These are phyloP conservation scores for Entomortierella lignicola DNA, from an alignment of 192 early-diverging fungal species.

Conservation along the genomic window DNA sequence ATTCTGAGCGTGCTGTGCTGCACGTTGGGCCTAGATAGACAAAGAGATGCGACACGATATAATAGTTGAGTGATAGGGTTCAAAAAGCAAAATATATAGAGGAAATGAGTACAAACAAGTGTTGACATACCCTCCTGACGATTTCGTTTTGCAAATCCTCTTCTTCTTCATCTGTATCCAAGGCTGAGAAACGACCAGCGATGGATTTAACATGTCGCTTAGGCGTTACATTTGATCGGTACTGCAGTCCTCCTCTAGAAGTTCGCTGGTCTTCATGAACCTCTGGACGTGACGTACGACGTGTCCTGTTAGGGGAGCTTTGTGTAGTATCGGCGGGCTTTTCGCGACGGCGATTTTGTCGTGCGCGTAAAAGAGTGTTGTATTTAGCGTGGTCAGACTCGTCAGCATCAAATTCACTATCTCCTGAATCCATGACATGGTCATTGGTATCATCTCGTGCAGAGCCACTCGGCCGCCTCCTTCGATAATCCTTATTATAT, in stretches of 20 bases:
- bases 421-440: slow-evolving; percentile 20
- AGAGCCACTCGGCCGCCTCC: background rate
- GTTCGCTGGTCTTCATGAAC: slow-evolving; percentile 14
- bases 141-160: slow-evolving; percentile 12
- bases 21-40: slow-evolving; percentile 8
- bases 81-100: no score
- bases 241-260: slow-evolving; percentile 18
- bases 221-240: slow-evolving; percentile 16
- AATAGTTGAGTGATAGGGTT: no score
- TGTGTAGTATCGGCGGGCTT: background rate
- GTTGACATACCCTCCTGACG: background rate
- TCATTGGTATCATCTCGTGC: background rate
- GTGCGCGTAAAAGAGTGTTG: background rate
- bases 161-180: slow-evolving; percentile 43
- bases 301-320: background rate
- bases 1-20: background rate
- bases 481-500: slow-evolving; percentile 13
- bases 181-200: slow-evolving; percentile 42
- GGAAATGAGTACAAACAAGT: background rate
- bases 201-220: slow-evolving; percentile 23
- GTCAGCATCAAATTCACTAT: slow-evolving; percentile 18
- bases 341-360: background rate
- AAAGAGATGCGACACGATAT: background rate
- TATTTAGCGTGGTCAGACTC: slow-evolving; percentile 2
- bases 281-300: slow-evolving; percentile 5